These are phyloP conservation scores for Gardenia jasminoides DNA, from an alignment of 257 asterid species.

Conservation along the genomic window DNA sequence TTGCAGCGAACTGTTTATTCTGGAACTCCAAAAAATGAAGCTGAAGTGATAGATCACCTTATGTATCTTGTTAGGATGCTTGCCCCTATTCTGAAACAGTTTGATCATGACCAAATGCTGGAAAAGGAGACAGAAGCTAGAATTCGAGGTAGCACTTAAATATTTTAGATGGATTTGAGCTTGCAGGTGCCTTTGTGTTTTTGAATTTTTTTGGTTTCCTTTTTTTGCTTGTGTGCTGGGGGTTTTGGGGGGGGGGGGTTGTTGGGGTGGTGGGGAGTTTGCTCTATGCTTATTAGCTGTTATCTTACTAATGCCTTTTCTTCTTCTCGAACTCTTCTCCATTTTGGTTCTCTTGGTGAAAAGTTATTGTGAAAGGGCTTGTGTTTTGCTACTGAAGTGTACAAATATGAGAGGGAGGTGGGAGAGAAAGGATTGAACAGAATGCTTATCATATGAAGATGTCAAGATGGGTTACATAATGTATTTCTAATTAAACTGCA, in stretches of 20 bases:
- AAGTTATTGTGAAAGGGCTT: background rate
- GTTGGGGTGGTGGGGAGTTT: background rate
- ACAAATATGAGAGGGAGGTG: background rate
- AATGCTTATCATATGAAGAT: background rate
- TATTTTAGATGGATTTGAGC: background rate
- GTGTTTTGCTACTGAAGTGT: background rate
- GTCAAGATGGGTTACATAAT: background rate
- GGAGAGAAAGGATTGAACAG: background rate
- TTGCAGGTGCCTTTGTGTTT: background rate
- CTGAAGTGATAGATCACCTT: constrained; percentile 17
- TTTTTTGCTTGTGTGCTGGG: background rate
- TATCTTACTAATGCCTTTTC: background rate
- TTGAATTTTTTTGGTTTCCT: background rate
- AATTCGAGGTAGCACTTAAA: constrained; percentile 40
- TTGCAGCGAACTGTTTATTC: constrained; percentile 36
- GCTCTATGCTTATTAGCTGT: background rate
- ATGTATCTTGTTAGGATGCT: constrained; percentile 38
- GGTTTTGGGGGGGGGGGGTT: no score
- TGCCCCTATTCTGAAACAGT: constrained; percentile 36
- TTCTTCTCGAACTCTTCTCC: background rate
- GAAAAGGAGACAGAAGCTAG: constrained; percentile 53
- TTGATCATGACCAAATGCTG: constrained; percentile 36
- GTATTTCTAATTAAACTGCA: background rate
- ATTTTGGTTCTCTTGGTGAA: background rate
- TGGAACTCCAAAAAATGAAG: constrained; percentile 33